phyloP scores from a whole-genome alignment of 345 rosid genomes.

The Ailanthus altissimus region DNA sequence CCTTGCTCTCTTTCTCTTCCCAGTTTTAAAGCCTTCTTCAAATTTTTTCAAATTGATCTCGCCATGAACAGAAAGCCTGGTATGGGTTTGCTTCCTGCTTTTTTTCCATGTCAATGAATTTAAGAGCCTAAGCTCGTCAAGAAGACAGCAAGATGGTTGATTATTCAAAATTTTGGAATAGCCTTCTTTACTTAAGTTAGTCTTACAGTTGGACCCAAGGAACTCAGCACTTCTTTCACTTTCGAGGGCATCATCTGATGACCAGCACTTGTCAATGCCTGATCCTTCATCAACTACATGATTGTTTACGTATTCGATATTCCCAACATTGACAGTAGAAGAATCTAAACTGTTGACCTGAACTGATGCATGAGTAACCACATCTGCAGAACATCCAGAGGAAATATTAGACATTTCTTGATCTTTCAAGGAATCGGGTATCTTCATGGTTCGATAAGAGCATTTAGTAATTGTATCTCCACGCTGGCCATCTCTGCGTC shows the following conservation, averaged over 20 bases:
- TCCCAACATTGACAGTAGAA: constrained; percentile 32
- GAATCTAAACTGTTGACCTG: constrained; percentile 36
- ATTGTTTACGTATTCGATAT: constrained; percentile 25
- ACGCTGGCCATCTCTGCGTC: constrained; percentile 20
- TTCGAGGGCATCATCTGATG: constrained; percentile 47
- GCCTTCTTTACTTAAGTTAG: constrained; percentile 17
- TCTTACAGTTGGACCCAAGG: constrained; percentile 26
- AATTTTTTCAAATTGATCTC: constrained; percentile 25
- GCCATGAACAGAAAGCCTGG: constrained; percentile 22
- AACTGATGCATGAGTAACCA: constrained; percentile 43
- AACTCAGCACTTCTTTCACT: constrained; percentile 48
- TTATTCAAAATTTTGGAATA: constrained; percentile 22
- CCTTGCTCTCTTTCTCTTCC: constrained; percentile 38
- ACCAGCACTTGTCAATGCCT: constrained; percentile 49
- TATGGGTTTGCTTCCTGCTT: constrained; percentile 28
- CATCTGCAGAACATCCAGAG: constrained; percentile 45
- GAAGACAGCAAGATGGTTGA: constrained; percentile 41
- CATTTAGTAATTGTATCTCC: constrained; percentile 29
- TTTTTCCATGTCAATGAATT: constrained; percentile 48
- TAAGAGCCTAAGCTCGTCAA: constrained; percentile 58
- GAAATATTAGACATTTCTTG: constrained; percentile 47
- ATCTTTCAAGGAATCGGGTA: constrained; percentile 30
- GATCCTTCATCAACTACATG: constrained; percentile 53
- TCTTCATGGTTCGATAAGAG: constrained; percentile 23
- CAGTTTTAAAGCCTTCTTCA: constrained; percentile 28